Percentiles rank a stretch among this genome's conserved stretches.
Evolutionary conservation across 1,139 yeast species (phyloP).

Genomic region (Tardiomyces blankii): DNA sequence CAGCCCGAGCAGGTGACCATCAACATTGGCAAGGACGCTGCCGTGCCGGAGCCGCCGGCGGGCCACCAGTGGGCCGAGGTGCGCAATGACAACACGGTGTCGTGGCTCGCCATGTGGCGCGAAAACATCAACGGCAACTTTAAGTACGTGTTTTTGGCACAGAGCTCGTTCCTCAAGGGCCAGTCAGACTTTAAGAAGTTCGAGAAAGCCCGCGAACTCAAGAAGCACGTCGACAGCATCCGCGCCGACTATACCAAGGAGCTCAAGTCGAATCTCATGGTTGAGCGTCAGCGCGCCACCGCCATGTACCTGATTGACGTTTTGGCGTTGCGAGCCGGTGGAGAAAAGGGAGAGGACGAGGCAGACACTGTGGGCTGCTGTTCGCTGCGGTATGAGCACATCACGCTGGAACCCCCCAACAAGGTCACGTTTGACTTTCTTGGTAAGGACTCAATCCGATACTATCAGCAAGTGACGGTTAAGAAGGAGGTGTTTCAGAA

Average conservation of each 20-base stretch:
- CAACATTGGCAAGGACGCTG: conserved; percentile 63
- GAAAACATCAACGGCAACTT: conserved; percentile 78
- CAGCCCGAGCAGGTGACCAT: conserved; percentile 81
- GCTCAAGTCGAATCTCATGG: conserved; percentile 67
- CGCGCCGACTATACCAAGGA: conserved; percentile 64
- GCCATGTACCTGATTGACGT: conserved; percentile 89
- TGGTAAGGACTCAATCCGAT: conserved; percentile 93
- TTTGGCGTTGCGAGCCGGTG: conserved; percentile 97
- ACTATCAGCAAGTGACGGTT: conserved; percentile 85
- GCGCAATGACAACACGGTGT: conserved; percentile 77
- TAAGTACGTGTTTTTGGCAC: conserved; percentile 87
- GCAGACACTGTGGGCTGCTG: conserved; percentile 99
- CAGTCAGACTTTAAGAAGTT: conserved; percentile 84
- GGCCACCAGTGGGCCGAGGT: conserved; percentile 92
- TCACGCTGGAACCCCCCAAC: conserved; percentile 76
- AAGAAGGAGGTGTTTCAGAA: conserved; percentile 85
- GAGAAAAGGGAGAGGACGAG: conserved; percentile 94
- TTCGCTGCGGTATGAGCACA: conserved; percentile 81
- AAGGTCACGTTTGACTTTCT: conserved; percentile 85
- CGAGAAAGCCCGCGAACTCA: conserved; percentile 83
- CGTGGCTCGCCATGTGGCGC: conserved; percentile 97
- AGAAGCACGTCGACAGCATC: conserved; percentile 57
- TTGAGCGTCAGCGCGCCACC: conserved; percentile 84
- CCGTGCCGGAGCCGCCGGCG: conserved; percentile 70
- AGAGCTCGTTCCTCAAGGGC: conserved; percentile 84